Conservation (phyloP, 176 grass and related monocot genomes). For the Avena atlantica region DNA sequence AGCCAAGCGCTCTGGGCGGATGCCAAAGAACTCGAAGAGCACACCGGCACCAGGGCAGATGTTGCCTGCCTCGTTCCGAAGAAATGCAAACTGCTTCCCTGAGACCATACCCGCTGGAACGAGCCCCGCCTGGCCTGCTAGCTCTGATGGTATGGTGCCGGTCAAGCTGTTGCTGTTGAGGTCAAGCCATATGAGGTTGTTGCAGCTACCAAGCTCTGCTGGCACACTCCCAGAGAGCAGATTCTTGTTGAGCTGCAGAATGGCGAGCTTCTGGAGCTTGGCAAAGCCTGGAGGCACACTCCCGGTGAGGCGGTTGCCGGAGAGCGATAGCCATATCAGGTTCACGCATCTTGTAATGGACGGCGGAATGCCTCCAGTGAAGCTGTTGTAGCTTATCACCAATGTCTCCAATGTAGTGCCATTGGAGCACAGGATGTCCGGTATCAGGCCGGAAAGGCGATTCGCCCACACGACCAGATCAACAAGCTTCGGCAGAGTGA, state of each 20-base stretch:
- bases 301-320: slow-evolving; percentile 73
- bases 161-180: slow-evolving; percentile 81
- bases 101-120: slow-evolving; percentile 76
- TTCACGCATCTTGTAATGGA: slow-evolving; percentile 71
- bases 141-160: slow-evolving; percentile 56
- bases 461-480: slow-evolving; percentile 95
- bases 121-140: slow-evolving; percentile 74
- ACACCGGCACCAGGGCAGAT: slow-evolving; percentile 88
- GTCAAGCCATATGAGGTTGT: slow-evolving; percentile 96
- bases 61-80: slow-evolving; percentile 92
- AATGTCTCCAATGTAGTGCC: slow-evolving; percentile 63
- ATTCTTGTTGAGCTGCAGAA: slow-evolving; percentile 86
- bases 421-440: slow-evolving; percentile 68
- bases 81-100: slow-evolving; percentile 89
- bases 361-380: slow-evolving; percentile 63
- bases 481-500: slow-evolving; percentile 61
- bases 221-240: slow-evolving; percentile 66
- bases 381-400: slow-evolving; percentile 88
- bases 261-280: slow-evolving; percentile 80
- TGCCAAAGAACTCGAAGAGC: slow-evolving; percentile 93
- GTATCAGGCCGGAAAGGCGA: slow-evolving; percentile 73
- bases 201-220: slow-evolving; percentile 69
- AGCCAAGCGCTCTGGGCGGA: slow-evolving; percentile 73
- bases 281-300: slow-evolving; percentile 56
- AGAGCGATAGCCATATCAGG: slow-evolving; percentile 86